These are phyloP conservation scores for Thalia dealbata DNA, from an alignment of 176 grass and related monocot species.

Conservation along the genomic window DNA sequence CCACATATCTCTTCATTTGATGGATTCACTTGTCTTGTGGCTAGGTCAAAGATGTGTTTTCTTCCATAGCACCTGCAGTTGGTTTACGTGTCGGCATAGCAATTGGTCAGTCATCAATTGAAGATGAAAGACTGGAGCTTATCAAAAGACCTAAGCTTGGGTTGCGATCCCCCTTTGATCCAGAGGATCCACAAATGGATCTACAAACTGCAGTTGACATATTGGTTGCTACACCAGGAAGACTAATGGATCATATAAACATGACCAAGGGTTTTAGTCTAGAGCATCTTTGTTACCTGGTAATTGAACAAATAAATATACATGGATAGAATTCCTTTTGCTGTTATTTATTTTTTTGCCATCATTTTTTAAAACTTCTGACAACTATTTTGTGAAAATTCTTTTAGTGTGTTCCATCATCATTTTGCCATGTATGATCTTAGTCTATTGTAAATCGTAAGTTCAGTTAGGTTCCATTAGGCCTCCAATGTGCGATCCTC, in stretches of 20 bases:
- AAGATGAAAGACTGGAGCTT: constrained; percentile 66
- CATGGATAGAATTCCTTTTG: constrained; percentile 1
- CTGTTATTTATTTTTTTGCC: not conserved
- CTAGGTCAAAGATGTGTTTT: constrained; percentile 93
- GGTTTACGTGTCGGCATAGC: constrained; percentile 72
- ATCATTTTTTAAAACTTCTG: not conserved
- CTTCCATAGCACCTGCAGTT: constrained; percentile 66
- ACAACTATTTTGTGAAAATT: not conserved
- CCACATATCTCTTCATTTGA: not conserved
- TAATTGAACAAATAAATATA: constrained; percentile 19
- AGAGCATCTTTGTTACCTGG: constrained; percentile 91
- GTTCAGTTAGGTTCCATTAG: too few relatives aligned
- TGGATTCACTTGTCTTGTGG: constrained; percentile 8
- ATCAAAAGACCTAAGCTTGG: constrained; percentile 47
- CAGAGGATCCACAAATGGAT: constrained; percentile 60
- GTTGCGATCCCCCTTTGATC: constrained; percentile 50
- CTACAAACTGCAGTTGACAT: constrained; percentile 78
- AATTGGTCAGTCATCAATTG: constrained; percentile 80
- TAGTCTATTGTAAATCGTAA: too few relatives aligned
- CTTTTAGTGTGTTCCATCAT: not conserved
- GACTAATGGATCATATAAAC: constrained; percentile 92
- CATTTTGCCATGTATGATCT: too few relatives aligned
- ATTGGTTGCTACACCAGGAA: constrained; percentile 90
- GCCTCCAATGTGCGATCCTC: too few relatives aligned
- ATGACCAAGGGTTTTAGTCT: constrained; percentile 94